Base-by-base conservation (phyloP, 1,284 basidiomycete genomes). In the Moniliella sp. region DNA sequence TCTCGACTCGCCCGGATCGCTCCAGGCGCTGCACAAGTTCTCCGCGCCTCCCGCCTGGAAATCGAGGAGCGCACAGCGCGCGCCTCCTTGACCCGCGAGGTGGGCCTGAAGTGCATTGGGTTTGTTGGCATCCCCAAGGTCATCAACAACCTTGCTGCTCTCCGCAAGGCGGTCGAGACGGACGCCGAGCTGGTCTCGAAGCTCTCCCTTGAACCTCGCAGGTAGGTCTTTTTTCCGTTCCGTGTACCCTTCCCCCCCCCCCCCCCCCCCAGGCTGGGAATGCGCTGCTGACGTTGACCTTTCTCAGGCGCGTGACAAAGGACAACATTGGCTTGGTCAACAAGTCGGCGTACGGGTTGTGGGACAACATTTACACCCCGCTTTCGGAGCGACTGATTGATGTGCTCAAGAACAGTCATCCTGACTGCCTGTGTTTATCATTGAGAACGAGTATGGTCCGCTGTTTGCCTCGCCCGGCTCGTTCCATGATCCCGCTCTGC, bases 361-460 rank as follows among this genome's bases (percentile, higher is more conserved):
- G 86, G 82, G 71, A 78, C 59, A 74, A 75, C 39, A 86, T 97
- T 62, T 97, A 97, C 65, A 67, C 73, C 50, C 84, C 84, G 44
- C 76, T 84, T 65, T 73, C 73, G 52, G 70, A 72, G 62, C 93
- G 91, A 65, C 74, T 97, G 49, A 70, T 84, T 62, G 64, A 72
- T 62, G 93, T 91, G 65, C 72, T 97, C 41, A 73, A 70, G 53
- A 69, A 71, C 30, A 81, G 82, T 8, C 69, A 72, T 50, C 69
- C 69, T 1, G 70, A 72, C 48, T 60, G 21, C 21, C 7, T 7
- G 62, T 78, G 39, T 88, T 88, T 66, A 91, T 97, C 61, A 78
- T 94, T 65, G 74, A 81, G 61, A 72, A 74, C 39, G 68, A 71
- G 46, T 97, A 97, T 63, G 83, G 83, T 40, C 67, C 76, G 13